Base-by-base conservation (phyloP, 768 basidiomycete genomes). In the Calocybe gangraenosa region DNA sequence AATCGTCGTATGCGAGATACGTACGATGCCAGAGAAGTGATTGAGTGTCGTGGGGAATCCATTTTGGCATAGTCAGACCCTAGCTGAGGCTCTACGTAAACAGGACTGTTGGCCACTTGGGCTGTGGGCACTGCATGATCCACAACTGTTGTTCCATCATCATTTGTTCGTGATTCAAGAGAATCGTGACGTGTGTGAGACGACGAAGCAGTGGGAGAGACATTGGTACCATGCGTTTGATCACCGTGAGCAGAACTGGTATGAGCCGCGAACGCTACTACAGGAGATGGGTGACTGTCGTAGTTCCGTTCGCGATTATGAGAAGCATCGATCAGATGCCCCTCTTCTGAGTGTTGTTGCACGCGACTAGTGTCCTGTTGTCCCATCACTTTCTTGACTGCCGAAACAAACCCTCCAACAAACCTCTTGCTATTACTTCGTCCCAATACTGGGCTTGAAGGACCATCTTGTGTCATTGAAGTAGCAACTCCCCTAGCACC, bases 51-150 rank as follows among this genome's bases (percentile, higher is more conserved):
- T 7, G 61, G 60, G 10, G 60, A 52, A 6, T 55, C 52, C 65
- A 68, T 68, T 49, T 62, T 65, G 6, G 59, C 59, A 42, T 68
- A 68, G 49, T 70, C 67, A 13, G 56, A 52, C 14, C 60, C 56
- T 7, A 45, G 65, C 28, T 51, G 53, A 7, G 66, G 65, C 11
- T 58, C 51, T 13, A 60, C 53, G 19, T 50, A 57, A 17, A 63
- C 58, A 7, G 67, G 66, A 19, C 51, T 44, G 3, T 43, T 47
- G 7, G 50, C 48, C 17, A 33, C 28, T 21, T 45, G 40, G 9
- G 36, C 46, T 2, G 37, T 34, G 3, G 47, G 45, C 19, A 49
- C 30, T n/a, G 49, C 43, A 23, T 56, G 52, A 10, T 40, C 22
- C 7, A 52, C 49, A 7, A 13, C 46, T 2, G 50, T 54, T 13